Evolutionary conservation across 805 yeast genomes (phyloP).

Genomic region (Yarrowia sp.): DNA sequence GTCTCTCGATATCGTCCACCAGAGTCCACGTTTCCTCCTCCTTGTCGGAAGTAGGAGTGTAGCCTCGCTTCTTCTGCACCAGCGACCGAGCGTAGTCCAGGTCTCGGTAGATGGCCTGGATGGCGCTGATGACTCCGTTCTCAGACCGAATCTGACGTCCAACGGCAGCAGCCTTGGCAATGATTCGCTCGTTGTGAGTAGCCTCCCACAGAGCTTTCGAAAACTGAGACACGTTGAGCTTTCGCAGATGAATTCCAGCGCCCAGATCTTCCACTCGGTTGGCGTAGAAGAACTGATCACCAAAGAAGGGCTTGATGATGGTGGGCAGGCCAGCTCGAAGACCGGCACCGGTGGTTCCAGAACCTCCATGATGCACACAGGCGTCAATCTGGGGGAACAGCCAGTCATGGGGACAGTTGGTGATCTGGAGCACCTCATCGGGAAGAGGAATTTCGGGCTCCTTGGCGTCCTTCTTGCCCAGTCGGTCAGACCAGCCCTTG

Average conservation of each 20-base stretch:
- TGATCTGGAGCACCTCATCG: constrained; percentile 68
- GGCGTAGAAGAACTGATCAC: constrained; percentile 94
- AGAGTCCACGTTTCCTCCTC: constrained; percentile 37
- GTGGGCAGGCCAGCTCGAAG: constrained; percentile 87
- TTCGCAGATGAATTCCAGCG: constrained; percentile 74
- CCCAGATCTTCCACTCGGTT: constrained; percentile 87
- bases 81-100: constrained; percentile 73
- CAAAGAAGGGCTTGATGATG: constrained; percentile 91
- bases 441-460: constrained; percentile 62
- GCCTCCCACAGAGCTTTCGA: constrained; percentile 73
- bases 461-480: constrained; percentile 53
- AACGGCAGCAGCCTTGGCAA: constrained; percentile 67
- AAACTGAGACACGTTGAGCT: constrained; percentile 68
- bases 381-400: constrained; percentile 86
- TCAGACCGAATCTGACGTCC: constrained; percentile 74
- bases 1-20: constrained; percentile 36
- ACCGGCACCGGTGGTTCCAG: constrained; percentile 95
- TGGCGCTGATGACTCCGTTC: constrained; percentile 79
- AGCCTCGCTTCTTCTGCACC: constrained; percentile 42
- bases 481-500: constrained; percentile 93
- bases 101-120: constrained; percentile 77
- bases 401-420: constrained; percentile 92
- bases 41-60: constrained; percentile 20
- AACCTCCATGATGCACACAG: constrained; percentile 97
- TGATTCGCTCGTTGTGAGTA: constrained; percentile 68